Evolutionary conservation across 257 asterid genomes (phyloP).

Genomic region (Solanum appendiculatum): DNA sequence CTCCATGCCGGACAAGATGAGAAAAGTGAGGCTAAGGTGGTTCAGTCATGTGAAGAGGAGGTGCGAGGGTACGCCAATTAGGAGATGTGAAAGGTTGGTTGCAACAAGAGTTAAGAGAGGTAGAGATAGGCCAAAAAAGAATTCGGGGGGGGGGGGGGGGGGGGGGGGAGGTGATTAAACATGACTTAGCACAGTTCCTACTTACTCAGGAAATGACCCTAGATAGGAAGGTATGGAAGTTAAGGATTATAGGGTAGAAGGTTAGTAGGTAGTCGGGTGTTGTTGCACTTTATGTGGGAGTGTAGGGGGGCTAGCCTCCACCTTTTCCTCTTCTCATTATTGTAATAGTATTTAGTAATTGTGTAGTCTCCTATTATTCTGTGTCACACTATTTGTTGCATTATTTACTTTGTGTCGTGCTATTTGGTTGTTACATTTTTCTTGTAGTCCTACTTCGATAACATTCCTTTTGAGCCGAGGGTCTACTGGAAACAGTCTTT

Average conservation of each 20-base stretch:
- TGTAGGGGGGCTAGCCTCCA: background rate
- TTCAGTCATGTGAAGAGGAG: background rate
- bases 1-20: background rate
- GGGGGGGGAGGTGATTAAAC: too few species aligned
- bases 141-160: too few species aligned
- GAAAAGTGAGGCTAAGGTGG: background rate
- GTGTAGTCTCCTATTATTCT: background rate
- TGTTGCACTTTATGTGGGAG: too few species aligned
- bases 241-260: background rate
- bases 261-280: background rate
- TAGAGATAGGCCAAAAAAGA: too few species aligned
- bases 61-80: background rate
- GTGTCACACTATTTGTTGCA: background rate
- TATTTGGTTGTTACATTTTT: background rate
- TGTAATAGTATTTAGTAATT: too few species aligned
- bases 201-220: background rate
- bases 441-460: background rate
- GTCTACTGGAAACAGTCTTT: background rate
- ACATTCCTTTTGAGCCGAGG: too few species aligned
- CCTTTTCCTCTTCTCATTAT: background rate
- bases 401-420: background rate
- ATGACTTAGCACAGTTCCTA: background rate
- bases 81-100: background rate
- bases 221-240: background rate
- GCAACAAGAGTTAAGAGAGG: background rate